Evolutionary conservation across 2,329 filamentous ascomycete genomes (phyloP).

Genomic region (Diaporthe sp.): DNA sequence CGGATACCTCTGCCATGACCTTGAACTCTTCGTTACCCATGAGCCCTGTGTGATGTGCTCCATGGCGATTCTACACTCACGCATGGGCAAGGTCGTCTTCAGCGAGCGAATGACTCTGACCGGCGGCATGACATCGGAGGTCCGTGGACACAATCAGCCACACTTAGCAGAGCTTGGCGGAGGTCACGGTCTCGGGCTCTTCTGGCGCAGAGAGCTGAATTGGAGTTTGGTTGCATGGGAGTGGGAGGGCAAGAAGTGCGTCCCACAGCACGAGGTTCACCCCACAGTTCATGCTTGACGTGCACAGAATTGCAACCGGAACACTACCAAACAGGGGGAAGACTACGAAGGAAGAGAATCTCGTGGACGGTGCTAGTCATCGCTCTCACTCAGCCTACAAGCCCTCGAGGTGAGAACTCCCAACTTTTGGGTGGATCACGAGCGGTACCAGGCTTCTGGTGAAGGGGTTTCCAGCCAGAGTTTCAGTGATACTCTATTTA

Average conservation of each 20-base stretch:
- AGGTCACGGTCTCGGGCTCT: conserved; percentile 72
- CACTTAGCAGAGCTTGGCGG: conserved; percentile 52
- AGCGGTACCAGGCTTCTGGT: neutral
- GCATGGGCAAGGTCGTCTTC: conserved; percentile 89
- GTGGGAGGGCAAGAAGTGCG: conserved; percentile 63
- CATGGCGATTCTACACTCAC: conserved; percentile 94
- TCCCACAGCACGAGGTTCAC: conserved; percentile 54
- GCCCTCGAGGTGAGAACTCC: neutral
- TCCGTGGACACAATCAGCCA: conserved; percentile 61
- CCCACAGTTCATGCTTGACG: conserved; percentile 59
- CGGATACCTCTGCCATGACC: conserved; percentile 92
- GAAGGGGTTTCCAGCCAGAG: neutral
- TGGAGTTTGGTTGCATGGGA: conserved; percentile 89
- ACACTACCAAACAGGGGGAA: neutral
- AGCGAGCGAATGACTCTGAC: conserved; percentile 81
- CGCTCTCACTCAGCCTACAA: neutral
- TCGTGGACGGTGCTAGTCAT: neutral
- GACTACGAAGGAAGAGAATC: neutral
- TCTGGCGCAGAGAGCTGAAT: conserved; percentile 82
- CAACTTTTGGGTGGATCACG: neutral
- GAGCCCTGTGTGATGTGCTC: conserved; percentile 97
- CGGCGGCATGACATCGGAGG: conserved; percentile 85
- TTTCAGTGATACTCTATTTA: neutral
- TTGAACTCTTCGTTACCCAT: conserved; percentile 94
- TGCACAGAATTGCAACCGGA: conserved; percentile 8